Conservation (phyloP, 2,329 filamentous ascomycete genomes). For the Pseudovirgaria hyperparasitica region DNA sequence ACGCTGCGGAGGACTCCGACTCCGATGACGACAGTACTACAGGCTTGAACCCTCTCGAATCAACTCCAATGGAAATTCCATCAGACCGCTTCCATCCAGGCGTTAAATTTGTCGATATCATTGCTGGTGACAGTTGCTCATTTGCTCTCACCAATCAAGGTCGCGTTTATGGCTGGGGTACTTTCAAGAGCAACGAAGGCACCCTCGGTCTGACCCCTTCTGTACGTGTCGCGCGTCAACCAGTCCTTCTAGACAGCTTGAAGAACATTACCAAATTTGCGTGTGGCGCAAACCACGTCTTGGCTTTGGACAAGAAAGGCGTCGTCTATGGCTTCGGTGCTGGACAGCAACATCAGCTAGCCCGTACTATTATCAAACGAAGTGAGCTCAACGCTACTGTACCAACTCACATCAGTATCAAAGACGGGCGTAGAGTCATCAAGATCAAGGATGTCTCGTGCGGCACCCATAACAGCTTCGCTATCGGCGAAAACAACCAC, state of each 20-base stretch:
- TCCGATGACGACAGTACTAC: constrained; percentile 41
- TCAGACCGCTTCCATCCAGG: constrained; percentile 44
- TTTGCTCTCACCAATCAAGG: constrained; percentile 67
- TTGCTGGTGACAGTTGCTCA: constrained; percentile 60
- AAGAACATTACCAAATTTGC: constrained; percentile 53
- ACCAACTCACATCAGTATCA: constrained; percentile 45
- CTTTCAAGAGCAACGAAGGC: constrained; percentile 58
- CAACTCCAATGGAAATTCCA: constrained; percentile 49
- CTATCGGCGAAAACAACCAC: constrained; percentile 52
- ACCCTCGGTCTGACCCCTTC: constrained; percentile 50
- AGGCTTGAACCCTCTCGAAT: constrained; percentile 59
- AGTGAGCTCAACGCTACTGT: constrained; percentile 40
- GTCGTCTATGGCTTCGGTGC: constrained; percentile 60
- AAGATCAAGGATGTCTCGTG: constrained; percentile 50
- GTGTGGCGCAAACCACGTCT: constrained; percentile 57
- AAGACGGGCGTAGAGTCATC: constrained; percentile 31
- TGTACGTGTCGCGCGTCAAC: constrained; percentile 24
- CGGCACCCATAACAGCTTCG: constrained; percentile 74
- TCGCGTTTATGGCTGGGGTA: constrained; percentile 71
- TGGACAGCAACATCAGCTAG: constrained; percentile 59
- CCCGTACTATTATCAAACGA: constrained; percentile 50
- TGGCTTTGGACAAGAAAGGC: constrained; percentile 53
- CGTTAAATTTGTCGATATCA: constrained; percentile 53
- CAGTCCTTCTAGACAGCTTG: constrained; percentile 46
- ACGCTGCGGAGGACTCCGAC: constrained; percentile 37